Evolutionary conservation across 768 basidiomycete species (phyloP), one percentile per base, ranked within the genome.

Genomic region (Suillus subalutaceus): DNA sequence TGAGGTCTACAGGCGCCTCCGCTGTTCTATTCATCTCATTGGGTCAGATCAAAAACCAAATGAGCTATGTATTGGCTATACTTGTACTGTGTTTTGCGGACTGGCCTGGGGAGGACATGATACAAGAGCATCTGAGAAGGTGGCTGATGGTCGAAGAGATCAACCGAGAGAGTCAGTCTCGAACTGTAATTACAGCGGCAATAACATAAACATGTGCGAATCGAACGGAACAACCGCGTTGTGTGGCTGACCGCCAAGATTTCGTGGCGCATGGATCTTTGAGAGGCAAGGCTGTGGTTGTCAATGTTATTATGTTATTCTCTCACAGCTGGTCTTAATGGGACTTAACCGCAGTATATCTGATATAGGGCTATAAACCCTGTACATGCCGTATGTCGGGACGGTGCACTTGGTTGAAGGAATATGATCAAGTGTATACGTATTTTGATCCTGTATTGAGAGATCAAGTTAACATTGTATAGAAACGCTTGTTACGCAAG

Each of bases 1-100:
- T 68, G 26, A 72, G 69, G 38, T 72, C 60, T n/a, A 56, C 32
- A 1, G 55, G 55, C 55, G 32, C 32, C 35, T 56, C 55, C 32
- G 7, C 55, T 20, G 30, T 16, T 32, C 18, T 56, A 12, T n/a
- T 56, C 32, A 35, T 56, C 20, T 35, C 18, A 20, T 35, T 10
- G 10, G 18, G 32, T 55, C 32, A 55, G 53, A 35, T 35, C 4
- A 5, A 20, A 35, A 35, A 18, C 18, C 2, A 18, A 55, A 18
- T 20, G 10, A 35, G 5, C 20, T 12, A 55, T 32, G 32, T 32
- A 16, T 55, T 10, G 53, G 20, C 32, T 32, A 10, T 55, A 55
- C 53, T 35, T 55, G 53, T 55, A 32, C 18, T 20, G 18, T 55
- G 32, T 55, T 55, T 37, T 20, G 32, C 20, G 20, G 32, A 35